A percentile compares a stretch with the other conserved stretches of the same genome.
Evolutionary conservation across 1,284 basidiomycete genomes (phyloP).

Genomic region (Leccinum angustisporum): DNA sequence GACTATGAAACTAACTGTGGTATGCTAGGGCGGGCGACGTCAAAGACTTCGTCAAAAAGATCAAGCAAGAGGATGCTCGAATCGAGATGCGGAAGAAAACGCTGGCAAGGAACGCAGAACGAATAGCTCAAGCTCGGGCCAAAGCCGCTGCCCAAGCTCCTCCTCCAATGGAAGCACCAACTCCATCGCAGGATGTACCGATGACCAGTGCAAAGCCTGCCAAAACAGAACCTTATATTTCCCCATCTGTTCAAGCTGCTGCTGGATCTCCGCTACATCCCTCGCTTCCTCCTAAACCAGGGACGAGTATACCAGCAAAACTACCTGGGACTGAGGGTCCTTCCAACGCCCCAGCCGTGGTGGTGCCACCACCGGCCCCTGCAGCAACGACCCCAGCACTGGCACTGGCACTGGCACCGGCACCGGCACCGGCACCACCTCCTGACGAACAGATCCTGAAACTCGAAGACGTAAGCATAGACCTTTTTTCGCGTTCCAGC

Average conservation of each 20-base stretch:
- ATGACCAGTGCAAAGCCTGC: conserved; percentile 24
- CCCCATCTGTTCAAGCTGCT: conserved; percentile 9
- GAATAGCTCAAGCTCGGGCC: conserved; percentile 44
- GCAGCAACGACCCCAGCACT: conserved; percentile 13
- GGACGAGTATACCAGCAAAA: conserved; percentile 35
- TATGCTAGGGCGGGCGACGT: conserved; percentile 62
- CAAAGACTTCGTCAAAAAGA: conserved; percentile 67
- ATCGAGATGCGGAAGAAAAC: conserved; percentile 61
- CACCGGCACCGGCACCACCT: conserved; percentile 25
- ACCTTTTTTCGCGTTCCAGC: background rate
- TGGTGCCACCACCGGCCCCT: conserved; percentile 16
- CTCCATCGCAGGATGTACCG: conserved; percentile 24
- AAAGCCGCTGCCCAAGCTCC: conserved; percentile 33
- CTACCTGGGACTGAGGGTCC: conserved; percentile 32
- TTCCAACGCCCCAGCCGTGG: conserved; percentile 5
- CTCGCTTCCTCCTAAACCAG: conserved; percentile 57
- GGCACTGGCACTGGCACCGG: background rate
- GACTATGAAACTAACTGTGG: conserved; percentile 3
- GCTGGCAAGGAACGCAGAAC: conserved; percentile 49
- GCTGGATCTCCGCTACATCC: conserved; percentile 57
- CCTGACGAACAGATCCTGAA: conserved; percentile 54
- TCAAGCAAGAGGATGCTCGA: conserved; percentile 62
- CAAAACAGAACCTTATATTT: conserved; percentile 19
- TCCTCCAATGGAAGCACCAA: conserved; percentile 19
- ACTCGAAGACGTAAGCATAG: conserved; percentile 58